phyloP scores from a whole-genome alignment of 306 rosid species.

The Pterocarpus santalinus region DNA sequence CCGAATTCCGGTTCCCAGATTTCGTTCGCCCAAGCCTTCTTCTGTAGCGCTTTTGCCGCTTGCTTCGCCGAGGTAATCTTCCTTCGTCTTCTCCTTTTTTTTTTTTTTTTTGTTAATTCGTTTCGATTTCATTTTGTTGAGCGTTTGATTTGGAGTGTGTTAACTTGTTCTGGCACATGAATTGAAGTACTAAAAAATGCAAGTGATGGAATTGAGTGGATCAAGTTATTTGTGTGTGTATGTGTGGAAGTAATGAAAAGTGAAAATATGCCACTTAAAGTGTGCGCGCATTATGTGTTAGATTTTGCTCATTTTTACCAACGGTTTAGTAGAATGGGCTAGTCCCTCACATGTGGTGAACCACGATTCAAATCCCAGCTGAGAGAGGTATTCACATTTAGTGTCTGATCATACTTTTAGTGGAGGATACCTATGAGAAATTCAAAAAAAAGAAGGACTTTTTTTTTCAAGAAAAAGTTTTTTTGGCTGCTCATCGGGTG shows the following conservation, averaged over 20 bases:
- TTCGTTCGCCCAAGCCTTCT: slow-evolving; percentile 72
- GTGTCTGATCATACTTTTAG: too few species aligned
- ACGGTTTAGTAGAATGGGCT: too few species aligned
- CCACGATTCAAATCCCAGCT: too few species aligned
- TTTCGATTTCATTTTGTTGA: background rate
- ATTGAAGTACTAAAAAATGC: background rate
- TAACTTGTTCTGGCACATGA: background rate
- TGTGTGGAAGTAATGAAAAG: background rate
- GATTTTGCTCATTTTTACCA: too few species aligned
- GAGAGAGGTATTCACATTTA: too few species aligned
- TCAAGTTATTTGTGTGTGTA: background rate
- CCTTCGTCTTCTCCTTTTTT: background rate
- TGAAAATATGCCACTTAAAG: background rate
- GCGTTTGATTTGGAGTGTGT: background rate
- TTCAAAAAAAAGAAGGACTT: too few species aligned
- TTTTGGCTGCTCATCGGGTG: background rate
- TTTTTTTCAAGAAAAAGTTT: too few species aligned
- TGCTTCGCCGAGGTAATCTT: slow-evolving; percentile 87
- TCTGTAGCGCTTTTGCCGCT: slow-evolving; percentile 97
- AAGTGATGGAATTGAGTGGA: background rate
- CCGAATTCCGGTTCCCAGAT: slow-evolving; percentile 71
- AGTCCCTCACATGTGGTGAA: too few species aligned
- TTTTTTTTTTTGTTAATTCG: background rate
- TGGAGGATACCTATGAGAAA: too few species aligned
- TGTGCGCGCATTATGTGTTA: too few species aligned